Conservation (phyloP, 106 monocot genomes). For the Dioscorea zingiberensis region DNA sequence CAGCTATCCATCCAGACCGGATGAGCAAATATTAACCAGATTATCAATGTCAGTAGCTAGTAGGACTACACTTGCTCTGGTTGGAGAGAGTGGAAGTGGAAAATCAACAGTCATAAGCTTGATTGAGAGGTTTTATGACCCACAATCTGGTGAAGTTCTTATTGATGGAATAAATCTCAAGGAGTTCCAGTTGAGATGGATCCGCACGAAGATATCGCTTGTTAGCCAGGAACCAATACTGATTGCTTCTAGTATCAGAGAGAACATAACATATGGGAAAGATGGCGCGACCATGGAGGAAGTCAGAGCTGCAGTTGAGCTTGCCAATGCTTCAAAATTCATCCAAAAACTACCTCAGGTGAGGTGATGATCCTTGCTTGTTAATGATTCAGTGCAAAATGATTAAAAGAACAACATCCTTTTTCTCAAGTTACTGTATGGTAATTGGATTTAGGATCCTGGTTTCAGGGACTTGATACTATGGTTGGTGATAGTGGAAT, state of each 20-base stretch:
- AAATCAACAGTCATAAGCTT: slow-evolving; percentile 31
- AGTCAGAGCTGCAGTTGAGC: slow-evolving; percentile 18
- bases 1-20: slow-evolving; percentile 33
- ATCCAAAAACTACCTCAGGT: slow-evolving; percentile 29
- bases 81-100: slow-evolving; percentile 37
- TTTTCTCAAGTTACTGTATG: background rate
- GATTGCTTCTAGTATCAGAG: slow-evolving; percentile 24
- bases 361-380: background rate
- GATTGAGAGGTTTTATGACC: slow-evolving; percentile 39
- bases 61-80: slow-evolving; percentile 29
- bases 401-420: background rate
- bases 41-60: slow-evolving; percentile 14
- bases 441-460: background rate
- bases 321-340: slow-evolving; percentile 31
- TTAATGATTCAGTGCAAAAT: background rate
- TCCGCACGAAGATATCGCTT: slow-evolving; percentile 23
- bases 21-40: slow-evolving; percentile 22
- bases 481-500: slow-evolving; percentile 32
- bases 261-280: slow-evolving; percentile 36
- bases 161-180: slow-evolving; percentile 31
- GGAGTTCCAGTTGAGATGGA: slow-evolving; percentile 11
- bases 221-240: slow-evolving; percentile 35
- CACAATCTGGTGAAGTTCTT: slow-evolving; percentile 28
- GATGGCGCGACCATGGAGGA: slow-evolving; percentile 27
- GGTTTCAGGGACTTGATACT: slow-evolving; percentile 25